Evolutionary conservation across 345 rosid species (phyloP).

Genomic region (Euclidium syriacum): DNA sequence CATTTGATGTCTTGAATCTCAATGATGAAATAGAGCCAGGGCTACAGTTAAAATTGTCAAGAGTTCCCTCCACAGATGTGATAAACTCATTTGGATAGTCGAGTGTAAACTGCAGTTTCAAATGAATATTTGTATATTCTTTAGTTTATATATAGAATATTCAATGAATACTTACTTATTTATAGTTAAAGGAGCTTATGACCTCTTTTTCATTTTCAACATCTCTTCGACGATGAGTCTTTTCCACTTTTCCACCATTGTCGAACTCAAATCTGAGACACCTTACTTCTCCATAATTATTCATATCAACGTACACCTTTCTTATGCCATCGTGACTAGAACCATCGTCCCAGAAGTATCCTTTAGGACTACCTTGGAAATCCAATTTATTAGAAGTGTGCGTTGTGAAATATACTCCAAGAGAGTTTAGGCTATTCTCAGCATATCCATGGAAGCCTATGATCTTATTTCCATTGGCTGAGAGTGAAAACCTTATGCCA

Average conservation of each 20-base stretch:
- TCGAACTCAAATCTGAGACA: neutral
- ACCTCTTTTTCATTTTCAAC: too few relatives aligned
- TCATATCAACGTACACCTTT: neutral
- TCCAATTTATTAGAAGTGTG: neutral
- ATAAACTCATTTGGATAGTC: constrained; percentile 15
- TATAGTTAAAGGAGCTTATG: too few relatives aligned
- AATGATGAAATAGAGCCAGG: too few relatives aligned
- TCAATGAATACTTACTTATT: too few relatives aligned
- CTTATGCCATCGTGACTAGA: constrained; percentile 1
- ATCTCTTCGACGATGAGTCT: too few relatives aligned
- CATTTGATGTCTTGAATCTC: neutral
- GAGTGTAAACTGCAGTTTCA: constrained; percentile 7
- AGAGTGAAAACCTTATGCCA: constrained; percentile 5
- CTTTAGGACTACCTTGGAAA: neutral
- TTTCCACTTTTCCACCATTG: neutral
- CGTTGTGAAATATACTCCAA: constrained; percentile 9
- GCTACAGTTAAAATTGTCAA: too few relatives aligned
- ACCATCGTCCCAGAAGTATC: constrained; percentile 19
- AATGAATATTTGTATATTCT: too few relatives aligned
- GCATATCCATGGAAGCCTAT: constrained; percentile 12
- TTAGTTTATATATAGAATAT: too few relatives aligned
- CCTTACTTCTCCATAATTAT: too few relatives aligned
- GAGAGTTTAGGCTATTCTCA: constrained; percentile 5
- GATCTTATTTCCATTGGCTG: neutral
- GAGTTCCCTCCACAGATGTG: constrained; percentile 6